Base-by-base conservation (phyloP, 345 rosid genomes). In the Eucalyptus melliodora region DNA sequence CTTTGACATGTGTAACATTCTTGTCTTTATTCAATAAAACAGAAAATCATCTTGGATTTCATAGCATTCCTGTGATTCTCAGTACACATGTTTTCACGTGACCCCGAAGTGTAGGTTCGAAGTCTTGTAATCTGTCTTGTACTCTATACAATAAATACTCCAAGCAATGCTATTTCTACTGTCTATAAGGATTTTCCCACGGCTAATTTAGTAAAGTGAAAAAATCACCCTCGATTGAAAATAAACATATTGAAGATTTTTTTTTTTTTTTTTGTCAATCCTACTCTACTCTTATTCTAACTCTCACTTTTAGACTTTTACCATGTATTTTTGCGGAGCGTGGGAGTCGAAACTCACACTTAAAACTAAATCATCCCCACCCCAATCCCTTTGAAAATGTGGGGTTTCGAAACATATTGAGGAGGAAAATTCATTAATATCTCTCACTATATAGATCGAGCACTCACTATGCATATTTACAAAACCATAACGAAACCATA, bases 261-360 rank as follows among this genome's bases (percentile, higher is more conserved):
- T 47, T 47, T 10, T 11, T 47, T 47, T 47, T 47, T 47, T 47
- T 47, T 47, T 11, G 13, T 47, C 2, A 50, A 2, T 50, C 7
- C 19, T 16, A 50, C 1, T 16, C 1, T 16, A 50, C 19, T 16
- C 19, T 1, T 50, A 16, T 50, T 50, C 7, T 6, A 50, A 50
- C 1, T 6, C 1, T 16, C 3, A 50, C 7, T 50, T 1, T 50
- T 12, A 3, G 1, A 50, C 7, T 50, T 50, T 50, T 50, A 15
- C 1, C 1, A 15, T 5, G 0, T 0, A 0, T 50, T 6, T 1
- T 50, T 50, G 1, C 1, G 0, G 0, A 0, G 3, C 16, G 0
- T 50, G 50, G 0, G 3, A 50, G 1, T 50, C 19, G 7, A 50
- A 50, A 50, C 8, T 1, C 53, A 16, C 8, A 50, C 19, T 50